phyloP scores from a whole-genome alignment of 2,329 filamentous ascomycete genomes.

The Colletotrichum ledebouriae region DNA sequence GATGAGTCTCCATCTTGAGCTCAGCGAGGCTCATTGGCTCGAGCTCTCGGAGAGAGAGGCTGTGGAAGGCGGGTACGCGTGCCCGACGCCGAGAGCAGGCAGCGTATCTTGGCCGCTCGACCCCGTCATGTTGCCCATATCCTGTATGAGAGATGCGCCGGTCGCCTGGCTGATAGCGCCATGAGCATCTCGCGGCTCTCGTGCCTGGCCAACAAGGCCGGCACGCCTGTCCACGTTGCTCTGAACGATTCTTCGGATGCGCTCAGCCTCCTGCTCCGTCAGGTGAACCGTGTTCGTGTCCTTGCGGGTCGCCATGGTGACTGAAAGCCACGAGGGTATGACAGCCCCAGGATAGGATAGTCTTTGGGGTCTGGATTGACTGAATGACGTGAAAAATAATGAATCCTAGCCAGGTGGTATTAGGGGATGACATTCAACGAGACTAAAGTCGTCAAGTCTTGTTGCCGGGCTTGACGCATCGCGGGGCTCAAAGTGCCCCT shows the following conservation, averaged over 20 bases:
- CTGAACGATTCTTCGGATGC: constrained; percentile 47
- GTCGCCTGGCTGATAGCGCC: constrained; percentile 35
- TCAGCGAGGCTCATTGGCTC: constrained; percentile 46
- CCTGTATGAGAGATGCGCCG: constrained; percentile 50
- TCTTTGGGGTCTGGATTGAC: too few relatives aligned
- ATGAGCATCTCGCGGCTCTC: constrained; percentile 40
- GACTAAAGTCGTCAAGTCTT: too few relatives aligned
- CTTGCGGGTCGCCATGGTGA: constrained; percentile 1
- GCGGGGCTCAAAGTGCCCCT: too few relatives aligned
- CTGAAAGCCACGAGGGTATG: too few relatives aligned
- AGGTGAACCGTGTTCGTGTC: constrained; percentile 50
- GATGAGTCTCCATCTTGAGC: constrained; percentile 49
- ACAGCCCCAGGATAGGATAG: too few relatives aligned
- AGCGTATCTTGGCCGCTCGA: constrained; percentile 44
- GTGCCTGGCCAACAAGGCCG: constrained; percentile 42
- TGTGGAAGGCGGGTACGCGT: constrained; percentile 47
- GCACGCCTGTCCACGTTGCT: constrained; percentile 44
- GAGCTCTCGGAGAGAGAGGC: constrained; percentile 43
- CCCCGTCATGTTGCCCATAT: constrained; percentile 47
- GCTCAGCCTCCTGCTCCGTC: constrained; percentile 49
- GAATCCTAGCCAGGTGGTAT: too few relatives aligned
- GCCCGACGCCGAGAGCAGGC: constrained; percentile 48
- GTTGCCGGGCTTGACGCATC: too few relatives aligned
- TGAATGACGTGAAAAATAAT: too few relatives aligned
- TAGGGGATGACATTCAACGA: too few relatives aligned